Evolutionary conservation across 177 flowering plant species (phyloP).

Genomic region (Telopea speciosissima): DNA sequence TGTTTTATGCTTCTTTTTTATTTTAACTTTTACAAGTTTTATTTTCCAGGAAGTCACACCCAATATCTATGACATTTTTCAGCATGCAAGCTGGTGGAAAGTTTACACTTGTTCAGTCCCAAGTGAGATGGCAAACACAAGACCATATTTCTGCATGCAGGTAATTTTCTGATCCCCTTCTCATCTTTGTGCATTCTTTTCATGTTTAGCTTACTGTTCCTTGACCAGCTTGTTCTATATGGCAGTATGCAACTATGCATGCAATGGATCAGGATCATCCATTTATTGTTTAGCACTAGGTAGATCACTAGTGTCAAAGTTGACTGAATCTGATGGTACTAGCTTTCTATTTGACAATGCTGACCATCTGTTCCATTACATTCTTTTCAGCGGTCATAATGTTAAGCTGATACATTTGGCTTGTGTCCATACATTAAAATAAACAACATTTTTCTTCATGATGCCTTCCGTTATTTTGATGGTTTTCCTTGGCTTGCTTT

Average conservation of each 20-base stretch:
- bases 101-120: conserved; percentile 62
- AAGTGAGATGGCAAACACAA: conserved; percentile 26
- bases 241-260: background rate
- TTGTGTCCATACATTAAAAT: background rate
- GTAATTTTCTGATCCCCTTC: conserved; percentile 25
- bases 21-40: background rate
- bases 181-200: background rate
- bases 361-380: background rate
- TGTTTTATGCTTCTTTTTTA: background rate
- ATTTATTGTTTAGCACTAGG: background rate
- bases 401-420: background rate
- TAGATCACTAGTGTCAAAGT: background rate
- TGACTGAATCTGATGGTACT: background rate
- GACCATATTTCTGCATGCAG: conserved; percentile 82
- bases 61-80: conserved; percentile 50
- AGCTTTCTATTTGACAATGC: background rate
- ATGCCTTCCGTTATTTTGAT: background rate
- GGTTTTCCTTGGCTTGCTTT: too few species aligned
- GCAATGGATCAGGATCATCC: background rate
- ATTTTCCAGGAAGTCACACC: conserved; percentile 84
- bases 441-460: background rate
- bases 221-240: background rate
- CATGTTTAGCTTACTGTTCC: background rate
- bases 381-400: background rate
- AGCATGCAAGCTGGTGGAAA: conserved; percentile 85